Evolutionary conservation across 208 protist species (phyloP).

Genomic region (Porcisia hertigi): DNA sequence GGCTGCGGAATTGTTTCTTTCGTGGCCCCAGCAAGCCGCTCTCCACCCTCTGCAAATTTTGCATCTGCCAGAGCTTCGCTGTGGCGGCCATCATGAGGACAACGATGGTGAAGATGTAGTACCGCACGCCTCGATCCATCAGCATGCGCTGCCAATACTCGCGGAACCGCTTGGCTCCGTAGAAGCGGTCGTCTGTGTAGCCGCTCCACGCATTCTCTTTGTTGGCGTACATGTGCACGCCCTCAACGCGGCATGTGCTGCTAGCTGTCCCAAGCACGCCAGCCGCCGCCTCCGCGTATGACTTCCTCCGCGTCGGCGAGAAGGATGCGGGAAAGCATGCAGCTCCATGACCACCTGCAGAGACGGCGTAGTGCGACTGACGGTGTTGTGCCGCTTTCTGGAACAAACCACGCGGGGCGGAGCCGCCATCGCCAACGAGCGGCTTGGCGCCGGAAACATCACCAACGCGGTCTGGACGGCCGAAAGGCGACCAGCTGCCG

Average conservation of each 20-base stretch:
- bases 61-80: conserved; percentile 68
- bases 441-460: conserved; percentile 15
- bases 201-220: conserved; percentile 86
- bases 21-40: conserved; percentile 78
- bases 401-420: conserved; percentile 28
- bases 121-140: conserved; percentile 66
- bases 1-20: conserved; percentile 79
- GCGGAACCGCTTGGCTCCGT: conserved; percentile 76
- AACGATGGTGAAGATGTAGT: conserved; percentile 80
- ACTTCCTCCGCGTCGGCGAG: conserved; percentile 16
- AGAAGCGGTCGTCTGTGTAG: conserved; percentile 85
- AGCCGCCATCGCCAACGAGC: conserved; percentile 22
- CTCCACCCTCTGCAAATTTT: conserved; percentile 44
- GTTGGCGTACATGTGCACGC: conserved; percentile 88
- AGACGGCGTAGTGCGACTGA: conserved; percentile 30
- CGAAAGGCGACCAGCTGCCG: conserved; percentile 27
- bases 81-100: conserved; percentile 46
- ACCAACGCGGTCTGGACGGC: conserved; percentile 23
- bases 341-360: conserved; percentile 14
- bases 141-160: conserved; percentile 78
- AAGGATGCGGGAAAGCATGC: neutral
- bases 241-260: conserved; percentile 20
- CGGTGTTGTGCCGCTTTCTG: conserved; percentile 28
- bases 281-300: conserved; percentile 36
- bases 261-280: conserved; percentile 24